Base-by-base conservation (phyloP, 495 filamentous ascomycete genomes). In the Daldinia grandis region DNA sequence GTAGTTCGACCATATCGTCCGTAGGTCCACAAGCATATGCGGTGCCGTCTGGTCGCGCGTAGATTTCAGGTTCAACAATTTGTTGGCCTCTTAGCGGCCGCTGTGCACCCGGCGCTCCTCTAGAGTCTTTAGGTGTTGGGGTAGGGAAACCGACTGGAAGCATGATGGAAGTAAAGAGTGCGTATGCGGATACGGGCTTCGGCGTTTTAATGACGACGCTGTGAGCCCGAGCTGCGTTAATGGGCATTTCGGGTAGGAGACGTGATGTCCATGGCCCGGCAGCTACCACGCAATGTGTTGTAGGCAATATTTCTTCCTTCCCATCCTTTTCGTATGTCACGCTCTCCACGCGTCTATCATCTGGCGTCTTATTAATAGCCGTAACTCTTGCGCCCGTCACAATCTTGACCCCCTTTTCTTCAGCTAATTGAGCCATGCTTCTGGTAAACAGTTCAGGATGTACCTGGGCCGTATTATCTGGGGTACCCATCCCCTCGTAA, bases 391-490 rank as follows among this genome's bases (percentile, higher is more conserved):
- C 84, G 3, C 91, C 91, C 27, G 89, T 78, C 10, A 90, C 80
- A 27, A 95, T 84, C 31, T 87, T 85, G 17, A 84, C 90, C 10
- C 93, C 93, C 62, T 85, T 86, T 60, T 94, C 91, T 63, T 88
- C 83, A 7, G 93, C 92, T 15, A 97, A 81, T 50, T 86, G 83
- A 3, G 91, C 90, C 82, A 97, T 94, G 1, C 88, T 87, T 1
- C 87, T 92, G 3, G 93, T 95, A 69, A 97, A 97, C 14, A 89
- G 86, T 73, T 91, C 92, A 4, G 93, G 93, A 77, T 97, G 93
- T 4, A 97, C 93, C 76, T 97, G 93, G 7, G 93, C 93, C 2
- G 93, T 96, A 44, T 82, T 76, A 12, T 79, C 76, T 15, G 78
- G 76, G 4, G 69, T 73, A n/a, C 91, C 91, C 89, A 96, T 94